Conservation (phyloP, 352 stramenopile genomes). For the Globisporangium sylvaticum region DNA sequence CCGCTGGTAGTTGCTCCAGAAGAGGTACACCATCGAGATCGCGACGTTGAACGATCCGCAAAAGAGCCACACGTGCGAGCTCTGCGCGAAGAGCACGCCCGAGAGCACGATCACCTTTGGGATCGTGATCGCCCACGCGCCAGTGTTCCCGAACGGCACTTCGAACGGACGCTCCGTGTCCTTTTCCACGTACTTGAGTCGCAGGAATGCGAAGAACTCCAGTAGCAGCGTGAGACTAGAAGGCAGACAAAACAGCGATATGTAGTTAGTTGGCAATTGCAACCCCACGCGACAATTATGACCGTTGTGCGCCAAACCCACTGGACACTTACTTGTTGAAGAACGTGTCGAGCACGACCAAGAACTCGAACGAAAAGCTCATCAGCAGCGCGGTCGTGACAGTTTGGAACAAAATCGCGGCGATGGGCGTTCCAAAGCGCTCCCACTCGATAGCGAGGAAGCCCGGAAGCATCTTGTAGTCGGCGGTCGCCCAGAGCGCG, state of each 20-base stretch:
- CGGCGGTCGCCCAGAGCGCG: constrained; percentile 72
- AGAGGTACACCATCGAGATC: constrained; percentile 49
- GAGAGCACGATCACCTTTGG: constrained; percentile 81
- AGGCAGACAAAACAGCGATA: neutral
- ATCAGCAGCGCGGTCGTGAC: constrained; percentile 74
- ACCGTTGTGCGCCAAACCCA: neutral
- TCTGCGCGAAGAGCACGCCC: constrained; percentile 68
- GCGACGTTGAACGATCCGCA: constrained; percentile 66
- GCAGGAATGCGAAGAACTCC: constrained; percentile 82
- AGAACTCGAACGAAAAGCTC: constrained; percentile 81
- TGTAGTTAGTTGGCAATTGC: neutral
- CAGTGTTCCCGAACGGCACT: constrained; percentile 63
- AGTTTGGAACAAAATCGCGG: constrained; percentile 73
- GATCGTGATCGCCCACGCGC: constrained; percentile 74
- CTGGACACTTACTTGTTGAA: constrained; percentile 79
- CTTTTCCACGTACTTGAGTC: constrained; percentile 80
- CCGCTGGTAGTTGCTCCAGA: constrained; percentile 64
- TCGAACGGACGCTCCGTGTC: constrained; percentile 66
- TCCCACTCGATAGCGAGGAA: constrained; percentile 60
- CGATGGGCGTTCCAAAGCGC: constrained; percentile 76
- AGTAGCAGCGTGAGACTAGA: constrained; percentile 67
- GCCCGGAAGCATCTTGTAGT: constrained; percentile 83
- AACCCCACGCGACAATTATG: neutral
- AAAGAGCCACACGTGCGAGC: constrained; percentile 60
- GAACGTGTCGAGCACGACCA: constrained; percentile 82